Evolutionary conservation across 2,329 filamentous ascomycete genomes (phyloP).

Genomic region (Aureobasidium leucospermi): DNA sequence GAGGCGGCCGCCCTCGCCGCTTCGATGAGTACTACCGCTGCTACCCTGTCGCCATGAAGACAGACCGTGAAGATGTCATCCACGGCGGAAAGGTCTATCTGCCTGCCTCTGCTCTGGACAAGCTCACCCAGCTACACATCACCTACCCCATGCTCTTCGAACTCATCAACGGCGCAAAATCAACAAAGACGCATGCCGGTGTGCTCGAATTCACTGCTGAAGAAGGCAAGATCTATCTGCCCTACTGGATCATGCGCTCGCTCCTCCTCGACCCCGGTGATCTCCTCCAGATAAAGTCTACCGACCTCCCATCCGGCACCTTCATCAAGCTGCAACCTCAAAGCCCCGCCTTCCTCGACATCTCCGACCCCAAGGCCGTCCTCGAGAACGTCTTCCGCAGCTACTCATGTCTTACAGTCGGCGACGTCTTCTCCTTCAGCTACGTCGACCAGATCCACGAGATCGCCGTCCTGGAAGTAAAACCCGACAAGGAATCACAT

Average conservation of each 20-base stretch:
- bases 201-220: constrained; percentile 97
- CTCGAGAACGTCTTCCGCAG: constrained; percentile 94
- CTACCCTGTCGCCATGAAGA: constrained; percentile 90
- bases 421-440: constrained; percentile 89
- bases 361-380: constrained; percentile 93
- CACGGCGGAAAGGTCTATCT: constrained; percentile 97
- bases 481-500: constrained; percentile 72
- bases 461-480: constrained; percentile 88
- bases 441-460: constrained; percentile 95
- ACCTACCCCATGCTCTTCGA: constrained; percentile 97
- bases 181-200: constrained; percentile 80
- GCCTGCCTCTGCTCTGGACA: constrained; percentile 92
- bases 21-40: constrained; percentile 99
- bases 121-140: constrained; percentile 90
- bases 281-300: constrained; percentile 89
- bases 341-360: constrained; percentile 87
- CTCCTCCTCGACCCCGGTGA: constrained; percentile 85
- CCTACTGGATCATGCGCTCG: constrained; percentile 96
- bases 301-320: constrained; percentile 79
- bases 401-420: constrained; percentile 87
- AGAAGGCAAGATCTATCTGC: constrained; percentile 91
- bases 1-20: constrained; percentile 54
- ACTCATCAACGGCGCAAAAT: constrained; percentile 78
- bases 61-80: constrained; percentile 83
- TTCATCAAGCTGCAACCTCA: constrained; percentile 97